These are phyloP conservation scores for Pelargonium citronellum DNA, from an alignment of 441 rosid species.

Conservation along the genomic window DNA sequence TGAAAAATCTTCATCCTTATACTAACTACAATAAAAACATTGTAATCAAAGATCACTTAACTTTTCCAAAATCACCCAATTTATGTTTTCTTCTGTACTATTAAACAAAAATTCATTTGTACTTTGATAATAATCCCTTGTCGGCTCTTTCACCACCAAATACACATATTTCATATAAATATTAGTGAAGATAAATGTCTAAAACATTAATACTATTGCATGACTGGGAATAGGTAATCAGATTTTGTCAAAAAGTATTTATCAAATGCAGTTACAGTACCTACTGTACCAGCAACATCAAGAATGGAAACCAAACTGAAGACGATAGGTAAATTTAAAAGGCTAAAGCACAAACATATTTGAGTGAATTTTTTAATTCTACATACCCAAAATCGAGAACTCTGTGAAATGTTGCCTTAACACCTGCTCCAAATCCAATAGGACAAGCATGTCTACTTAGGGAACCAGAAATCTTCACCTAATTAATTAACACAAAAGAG, in stretches of 20 bases:
- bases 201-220: background rate
- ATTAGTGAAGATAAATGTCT: background rate
- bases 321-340: background rate
- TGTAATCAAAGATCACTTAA: too few species aligned
- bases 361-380: conserved; percentile 11
- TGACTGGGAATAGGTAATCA: background rate
- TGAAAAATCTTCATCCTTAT: too few species aligned
- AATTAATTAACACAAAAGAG: conserved; percentile 20
- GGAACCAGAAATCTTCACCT: conserved; percentile 65
- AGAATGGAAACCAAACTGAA: background rate
- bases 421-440: conserved; percentile 69
- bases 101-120: too few species aligned
- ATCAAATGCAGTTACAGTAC: background rate
- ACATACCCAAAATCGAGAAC: conserved; percentile 55
- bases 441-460: conserved; percentile 47
- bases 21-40: too few species aligned
- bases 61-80: too few species aligned
- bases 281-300: conserved; percentile 5
- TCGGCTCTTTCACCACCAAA: too few species aligned
- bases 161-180: background rate
- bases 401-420: conserved; percentile 67
- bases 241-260: background rate
- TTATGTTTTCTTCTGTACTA: too few species aligned
- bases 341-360: conserved; percentile 10
- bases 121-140: too few species aligned